Percentiles rank a stretch among this genome's conserved stretches.
Conservation (phyloP, 1,139 yeast genomes). For the Candida sp. region DNA sequence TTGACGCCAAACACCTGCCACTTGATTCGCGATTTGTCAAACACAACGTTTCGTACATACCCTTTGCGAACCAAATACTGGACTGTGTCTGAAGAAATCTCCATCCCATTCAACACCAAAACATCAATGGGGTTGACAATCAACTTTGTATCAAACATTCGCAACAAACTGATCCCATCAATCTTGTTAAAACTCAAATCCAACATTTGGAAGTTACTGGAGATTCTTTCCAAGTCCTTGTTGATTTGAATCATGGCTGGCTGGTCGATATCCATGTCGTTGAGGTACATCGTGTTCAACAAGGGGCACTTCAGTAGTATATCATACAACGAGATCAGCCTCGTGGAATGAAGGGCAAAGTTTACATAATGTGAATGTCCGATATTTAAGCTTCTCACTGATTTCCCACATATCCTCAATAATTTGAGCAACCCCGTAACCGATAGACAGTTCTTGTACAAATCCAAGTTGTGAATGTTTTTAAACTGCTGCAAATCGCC, state of each 20-base stretch:
- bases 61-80: slow-evolving; percentile 21
- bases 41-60: slow-evolving; percentile 22
- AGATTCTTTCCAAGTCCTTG: slow-evolving; percentile 22
- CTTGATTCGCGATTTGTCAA: slow-evolving; percentile 29
- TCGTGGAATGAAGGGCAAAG: slow-evolving; percentile 23
- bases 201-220: slow-evolving; percentile 22
- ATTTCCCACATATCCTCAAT: slow-evolving; percentile 23
- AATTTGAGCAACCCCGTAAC: slow-evolving; percentile 35
- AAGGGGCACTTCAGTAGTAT: slow-evolving; percentile 28
- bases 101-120: slow-evolving; percentile 39
- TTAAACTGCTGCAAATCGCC: slow-evolving; percentile 30
- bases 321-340: slow-evolving; percentile 21
- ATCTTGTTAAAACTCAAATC: slow-evolving; percentile 45
- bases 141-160: slow-evolving; percentile 22
- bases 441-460: slow-evolving; percentile 38
- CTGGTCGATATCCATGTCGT: slow-evolving; percentile 44
- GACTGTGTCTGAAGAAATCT: slow-evolving; percentile 35
- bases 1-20: slow-evolving; percentile 47
- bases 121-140: slow-evolving; percentile 20
- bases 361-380: slow-evolving; percentile 37
- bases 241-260: slow-evolving; percentile 35
- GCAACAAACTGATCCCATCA: slow-evolving; percentile 46
- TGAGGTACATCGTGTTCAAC: slow-evolving; percentile 28
- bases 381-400: slow-evolving; percentile 22
- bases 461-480: slow-evolving; percentile 31